Base-by-base conservation (phyloP, 352 stramenopile genomes). In the Phytophthora idaei region DNA sequence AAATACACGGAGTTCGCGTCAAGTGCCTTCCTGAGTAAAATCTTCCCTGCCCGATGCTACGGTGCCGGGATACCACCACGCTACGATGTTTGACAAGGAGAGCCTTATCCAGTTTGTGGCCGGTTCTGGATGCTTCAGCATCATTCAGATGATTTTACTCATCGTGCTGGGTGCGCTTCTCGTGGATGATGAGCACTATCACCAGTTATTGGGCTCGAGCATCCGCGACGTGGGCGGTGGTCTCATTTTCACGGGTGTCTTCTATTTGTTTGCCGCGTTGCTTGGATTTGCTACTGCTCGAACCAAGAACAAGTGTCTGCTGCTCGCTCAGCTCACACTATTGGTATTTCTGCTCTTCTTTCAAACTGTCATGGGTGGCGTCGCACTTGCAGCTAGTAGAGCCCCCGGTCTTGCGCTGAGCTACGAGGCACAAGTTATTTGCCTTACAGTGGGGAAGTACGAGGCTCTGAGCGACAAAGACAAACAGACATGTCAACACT, bases 251-350 rank as follows among this genome's bases (percentile, higher is more conserved):
- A 83, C 82, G 4, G 81, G 77, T 0, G 5, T 89, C 9, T 50
- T 90, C 36, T 94, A 92, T 49, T 34, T 81, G 29, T 48, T 91
- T 29, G 42, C 64, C 4, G 82, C 75, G 0, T 49, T 60, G 29
- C 70, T 92, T 5, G 83, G 80, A 15, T 88, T 81, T 39, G 75
- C 69, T 44, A 89, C 67, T 36, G 78, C 83, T 21, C 69, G 76
- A 25, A 83, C 83, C 34, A 82, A 89, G 36, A 94, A 94, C 73
- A 94, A 94, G 58, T 94, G 78, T 57, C 73, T 94, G 48, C 63
- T 94, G 29, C 67, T 92, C 28, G 34, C 53, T 10, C 67, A 90
- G 64, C 81, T 83, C 31, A 54, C 79, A 11, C 15, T 90, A 15
- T 25, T 90, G 29, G 57, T 90, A 9, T 53, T 73, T 0, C 53